Percentiles rank a stretch among this genome's conserved stretches.
phyloP scores from a whole-genome alignment of 2,329 filamentous ascomycete genomes.

The Colletotrichum australisinense region DNA sequence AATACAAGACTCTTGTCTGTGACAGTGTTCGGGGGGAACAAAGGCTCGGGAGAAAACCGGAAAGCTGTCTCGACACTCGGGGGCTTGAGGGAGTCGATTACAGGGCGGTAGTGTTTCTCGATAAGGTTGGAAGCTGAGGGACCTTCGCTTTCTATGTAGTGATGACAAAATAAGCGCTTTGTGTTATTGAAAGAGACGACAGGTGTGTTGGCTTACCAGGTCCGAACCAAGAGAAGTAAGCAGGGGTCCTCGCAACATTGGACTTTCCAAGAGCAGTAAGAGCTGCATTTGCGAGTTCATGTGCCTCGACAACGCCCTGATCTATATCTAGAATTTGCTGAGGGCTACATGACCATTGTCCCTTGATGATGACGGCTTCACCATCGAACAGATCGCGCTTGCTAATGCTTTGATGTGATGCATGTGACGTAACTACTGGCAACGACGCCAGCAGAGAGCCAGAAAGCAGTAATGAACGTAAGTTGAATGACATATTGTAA shows the following conservation, averaged over 20 bases:
- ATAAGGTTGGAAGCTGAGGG: background rate
- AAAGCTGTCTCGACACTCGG: slow-evolving; percentile 11
- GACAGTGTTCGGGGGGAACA: slow-evolving; percentile 9
- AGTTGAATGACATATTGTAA: background rate
- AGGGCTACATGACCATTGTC: slow-evolving; percentile 10
- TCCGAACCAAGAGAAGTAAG: slow-evolving; percentile 5
- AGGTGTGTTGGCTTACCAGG: background rate
- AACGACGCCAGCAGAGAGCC: background rate
- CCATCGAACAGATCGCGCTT: slow-evolving; percentile 10
- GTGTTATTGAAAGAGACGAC: background rate
- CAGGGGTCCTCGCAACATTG: background rate
- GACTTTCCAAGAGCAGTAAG: slow-evolving; percentile 4
- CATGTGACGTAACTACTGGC: background rate
- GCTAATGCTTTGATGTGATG: background rate
- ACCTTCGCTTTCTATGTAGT: background rate
- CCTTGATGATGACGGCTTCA: slow-evolving; percentile 11
- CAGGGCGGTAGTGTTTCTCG: slow-evolving; percentile 1
- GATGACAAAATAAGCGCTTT: background rate
- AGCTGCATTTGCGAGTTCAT: slow-evolving; percentile 13
- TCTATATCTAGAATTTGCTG: background rate
- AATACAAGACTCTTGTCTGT: background rate
- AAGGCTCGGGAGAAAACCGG: slow-evolving; percentile 1
- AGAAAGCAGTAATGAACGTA: background rate
- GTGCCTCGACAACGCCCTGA: slow-evolving; percentile 9
- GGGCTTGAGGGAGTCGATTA: slow-evolving; percentile 4